Base-by-base conservation (phyloP, 2,329 filamentous ascomycete species). In the Colletotrichum lupini region DNA sequence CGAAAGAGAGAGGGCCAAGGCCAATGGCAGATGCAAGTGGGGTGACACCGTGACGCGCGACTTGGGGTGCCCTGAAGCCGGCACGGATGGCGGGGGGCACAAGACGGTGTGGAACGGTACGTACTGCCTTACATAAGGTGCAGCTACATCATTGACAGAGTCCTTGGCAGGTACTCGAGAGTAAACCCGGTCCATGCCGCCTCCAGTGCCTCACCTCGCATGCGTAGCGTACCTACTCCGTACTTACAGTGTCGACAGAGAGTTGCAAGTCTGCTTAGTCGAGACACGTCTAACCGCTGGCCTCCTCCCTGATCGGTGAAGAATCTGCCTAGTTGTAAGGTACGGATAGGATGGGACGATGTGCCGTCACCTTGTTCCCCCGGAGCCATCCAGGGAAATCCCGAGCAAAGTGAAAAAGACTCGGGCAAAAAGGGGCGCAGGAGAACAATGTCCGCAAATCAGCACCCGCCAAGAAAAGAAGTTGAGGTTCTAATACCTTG, bases 131-230 rank as follows among this genome's bases (percentile, higher is more conserved):
- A 55, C 46, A 46, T 64, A 64, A 30, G n/a, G 14, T 12, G n/a
- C 46, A 52, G 42, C 26, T 12, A 26, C 61, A 64, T 64, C 30
- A 64, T 64, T 16, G 49, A 37, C 61, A 42, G 46, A 26, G 30
- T 55, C 46, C 61, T 55, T 64, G 61, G 61, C 61, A 63, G 61
- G n/a, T 14, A 53, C 60, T 52, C n/a, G 42, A 49, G 42, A 49
- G 42, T 8, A 49, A 22, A 49, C 42, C 19, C 42, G 42, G 42
- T 49, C 22, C 42, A 49, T 49, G 42, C 42, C 19, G 42, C 6
- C 19, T 19, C 3, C 19, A 22, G 42, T 49, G 4, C 42, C 42
- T 49, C 42, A 49, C 42, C 42, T 49, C 19, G 42, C 42, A 49
- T 49, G 1, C 42, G 42, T 49, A 49, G 42, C 42, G 42, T 49